Base-by-base conservation (phyloP, 768 basidiomycete species). In the Cyclocybe aegerita region DNA sequence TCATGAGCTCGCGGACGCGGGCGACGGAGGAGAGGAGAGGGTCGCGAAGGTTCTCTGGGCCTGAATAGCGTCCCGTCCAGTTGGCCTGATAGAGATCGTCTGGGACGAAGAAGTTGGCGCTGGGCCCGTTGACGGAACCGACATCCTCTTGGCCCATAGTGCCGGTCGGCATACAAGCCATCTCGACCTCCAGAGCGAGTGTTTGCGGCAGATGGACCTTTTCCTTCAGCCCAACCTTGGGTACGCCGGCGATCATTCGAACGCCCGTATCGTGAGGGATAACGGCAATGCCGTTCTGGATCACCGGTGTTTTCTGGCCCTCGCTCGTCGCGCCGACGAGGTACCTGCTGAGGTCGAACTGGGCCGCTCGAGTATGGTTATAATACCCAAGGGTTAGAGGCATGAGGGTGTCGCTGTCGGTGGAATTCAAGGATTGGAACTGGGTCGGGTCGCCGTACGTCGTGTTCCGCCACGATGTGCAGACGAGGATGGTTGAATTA, bases 391-490 rank as follows among this genome's bases (percentile, higher is more conserved):
- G 52, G 12, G 53, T 56, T 29, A 50, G 56, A 0, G 57, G 53
- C 55, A 63, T 58, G 29, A 65, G 58, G 34, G 56, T 49, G 37
- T 60, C 64, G 23, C 58, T 59, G 42, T 65, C 64, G 12, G 64
- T 61, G 9, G 55, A 52, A 34, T 65, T 65, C 10, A 63, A 16
- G 3, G 45, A 46, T 14, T 16, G 33, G 52, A 58, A 61, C 33
- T 57, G 35, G 16, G 39, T 45, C 7, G 43, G 37, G 31, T 65
- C 61, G 23, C 48, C 58, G 17, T 57, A 60, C 9, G 64, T 65
- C 0, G 55, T 55, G 49, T 65, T 65, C 14, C 45, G 53, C 61
- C 64, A 65, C 9, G 51, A 31, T 6, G 53, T 57, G 41, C 64
- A 65, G 15, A 47, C 44, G 39, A 42, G 46, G 15, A 51, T 29